These are phyloP conservation scores for Coleophoma crateriformis DNA, from an alignment of 2,329 filamentous ascomycete genomes.

Conservation along the genomic window DNA sequence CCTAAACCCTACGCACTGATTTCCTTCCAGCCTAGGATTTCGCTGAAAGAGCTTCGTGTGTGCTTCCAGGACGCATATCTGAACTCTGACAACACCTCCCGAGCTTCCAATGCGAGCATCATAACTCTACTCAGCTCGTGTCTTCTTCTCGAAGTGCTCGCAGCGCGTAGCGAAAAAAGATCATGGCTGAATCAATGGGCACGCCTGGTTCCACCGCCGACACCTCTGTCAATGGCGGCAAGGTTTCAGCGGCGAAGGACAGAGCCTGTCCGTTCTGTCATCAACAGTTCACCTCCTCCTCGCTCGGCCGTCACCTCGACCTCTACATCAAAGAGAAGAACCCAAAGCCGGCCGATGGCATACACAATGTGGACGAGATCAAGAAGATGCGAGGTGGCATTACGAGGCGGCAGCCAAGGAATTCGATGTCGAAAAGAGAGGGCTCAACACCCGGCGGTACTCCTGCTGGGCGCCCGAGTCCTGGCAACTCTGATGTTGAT, in stretches of 20 bases:
- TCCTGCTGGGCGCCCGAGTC: conserved; percentile 33
- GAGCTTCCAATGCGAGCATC: conserved; percentile 17
- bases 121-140: neutral
- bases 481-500: conserved; percentile 22
- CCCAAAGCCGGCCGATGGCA: conserved; percentile 76
- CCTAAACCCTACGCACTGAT: neutral
- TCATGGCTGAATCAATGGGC: conserved; percentile 26
- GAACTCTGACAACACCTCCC: neutral
- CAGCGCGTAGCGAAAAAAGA: conserved; percentile 2
- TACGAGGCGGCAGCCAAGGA: conserved; percentile 76
- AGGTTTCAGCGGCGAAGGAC: conserved; percentile 55
- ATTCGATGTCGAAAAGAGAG: conserved; percentile 47
- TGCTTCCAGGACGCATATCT: too few relatives aligned
- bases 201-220: conserved; percentile 27
- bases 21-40: too few relatives aligned
- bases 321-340: conserved; percentile 93
- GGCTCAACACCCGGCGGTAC: conserved; percentile 53
- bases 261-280: conserved; percentile 83
- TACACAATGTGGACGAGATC: conserved; percentile 89
- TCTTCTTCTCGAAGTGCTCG: conserved; percentile 4
- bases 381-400: conserved; percentile 76
- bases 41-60: too few relatives aligned
- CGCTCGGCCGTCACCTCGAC: conserved; percentile 87
- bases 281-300: conserved; percentile 89
- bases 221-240: conserved; percentile 23